A percentile compares a stretch with the other conserved stretches of the same genome.
Conservation (phyloP, 2,329 filamentous ascomycete species). For the Fusarium mexicanum region DNA sequence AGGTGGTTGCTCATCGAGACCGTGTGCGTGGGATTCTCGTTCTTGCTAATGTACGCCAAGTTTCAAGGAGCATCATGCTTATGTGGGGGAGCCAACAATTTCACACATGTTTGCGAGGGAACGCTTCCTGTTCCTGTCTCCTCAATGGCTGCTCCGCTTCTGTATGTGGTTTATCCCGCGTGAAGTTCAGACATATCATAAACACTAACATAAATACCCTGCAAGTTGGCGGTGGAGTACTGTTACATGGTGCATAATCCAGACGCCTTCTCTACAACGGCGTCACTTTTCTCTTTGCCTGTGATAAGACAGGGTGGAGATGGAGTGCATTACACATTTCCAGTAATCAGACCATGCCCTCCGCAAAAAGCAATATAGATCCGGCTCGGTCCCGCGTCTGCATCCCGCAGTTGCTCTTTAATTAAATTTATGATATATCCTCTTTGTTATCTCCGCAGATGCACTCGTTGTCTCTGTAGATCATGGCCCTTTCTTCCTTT, state of each 20-base stretch:
- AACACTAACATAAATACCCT: not conserved
- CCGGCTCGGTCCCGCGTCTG: not conserved
- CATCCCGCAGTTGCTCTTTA: not conserved
- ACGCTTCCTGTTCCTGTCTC: not conserved
- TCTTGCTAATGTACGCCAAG: not conserved
- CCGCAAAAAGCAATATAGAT: slow-evolving; percentile 19
- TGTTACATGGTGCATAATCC: not conserved
- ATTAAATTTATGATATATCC: slow-evolving; percentile 9
- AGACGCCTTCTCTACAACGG: not conserved
- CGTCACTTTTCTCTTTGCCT: not conserved
- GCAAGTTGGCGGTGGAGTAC: not conserved
- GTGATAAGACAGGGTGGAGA: not conserved
- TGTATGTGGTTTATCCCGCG: not conserved
- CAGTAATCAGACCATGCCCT: not conserved
- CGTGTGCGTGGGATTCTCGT: not conserved
- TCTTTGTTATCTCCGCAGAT: not conserved
- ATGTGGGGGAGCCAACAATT: not conserved
- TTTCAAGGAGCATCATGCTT: not conserved
- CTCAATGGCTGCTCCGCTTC: not conserved
- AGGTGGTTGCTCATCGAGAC: not conserved
- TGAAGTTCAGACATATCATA: slow-evolving; percentile 2
- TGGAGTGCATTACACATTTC: not conserved
- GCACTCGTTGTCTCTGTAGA: not conserved
- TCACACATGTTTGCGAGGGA: not conserved
- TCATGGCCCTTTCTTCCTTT: slow-evolving; percentile 15